Conservation (phyloP, 768 basidiomycete species). For the Pisolithus orientalis region DNA sequence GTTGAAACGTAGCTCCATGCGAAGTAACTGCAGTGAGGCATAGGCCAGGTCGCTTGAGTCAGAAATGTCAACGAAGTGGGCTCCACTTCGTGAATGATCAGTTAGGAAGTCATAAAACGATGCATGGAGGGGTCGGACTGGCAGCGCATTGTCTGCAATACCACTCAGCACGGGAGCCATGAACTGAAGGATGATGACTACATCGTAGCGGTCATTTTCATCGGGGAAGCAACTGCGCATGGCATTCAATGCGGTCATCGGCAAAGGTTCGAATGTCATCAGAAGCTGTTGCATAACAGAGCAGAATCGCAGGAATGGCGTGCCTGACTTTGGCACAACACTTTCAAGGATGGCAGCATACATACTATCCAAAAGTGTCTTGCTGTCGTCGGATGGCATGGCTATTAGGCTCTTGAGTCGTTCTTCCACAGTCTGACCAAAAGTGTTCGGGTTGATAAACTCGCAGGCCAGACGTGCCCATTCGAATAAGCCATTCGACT, state of each 20-base stretch:
- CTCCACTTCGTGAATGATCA: neutral
- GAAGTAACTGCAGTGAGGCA: slow-evolving; percentile 3
- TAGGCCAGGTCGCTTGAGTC: neutral
- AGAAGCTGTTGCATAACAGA: slow-evolving; percentile 1
- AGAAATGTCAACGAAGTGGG: neutral
- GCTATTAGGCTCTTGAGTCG: too few species aligned
- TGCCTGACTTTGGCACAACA: neutral
- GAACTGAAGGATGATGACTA: neutral
- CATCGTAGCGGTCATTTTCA: neutral
- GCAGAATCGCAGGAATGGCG: neutral
- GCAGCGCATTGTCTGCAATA: neutral
- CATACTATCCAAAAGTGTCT: neutral
- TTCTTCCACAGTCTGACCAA: neutral
- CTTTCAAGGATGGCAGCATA: neutral
- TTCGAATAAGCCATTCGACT: neutral
- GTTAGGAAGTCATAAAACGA: slow-evolving; percentile 25
- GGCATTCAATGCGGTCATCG: neutral
- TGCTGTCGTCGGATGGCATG: neutral
- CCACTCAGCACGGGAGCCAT: slow-evolving; percentile 1
- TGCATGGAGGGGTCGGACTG: slow-evolving; percentile 17
- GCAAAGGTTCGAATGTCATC: neutral
- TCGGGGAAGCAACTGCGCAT: neutral
- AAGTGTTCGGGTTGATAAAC: too few species aligned
- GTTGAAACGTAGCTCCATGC: slow-evolving; percentile 6
- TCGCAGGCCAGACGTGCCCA: neutral